Evolutionary conservation across 2,329 filamentous ascomycete species (phyloP).

Genomic region (Fusarium austroafricanum): DNA sequence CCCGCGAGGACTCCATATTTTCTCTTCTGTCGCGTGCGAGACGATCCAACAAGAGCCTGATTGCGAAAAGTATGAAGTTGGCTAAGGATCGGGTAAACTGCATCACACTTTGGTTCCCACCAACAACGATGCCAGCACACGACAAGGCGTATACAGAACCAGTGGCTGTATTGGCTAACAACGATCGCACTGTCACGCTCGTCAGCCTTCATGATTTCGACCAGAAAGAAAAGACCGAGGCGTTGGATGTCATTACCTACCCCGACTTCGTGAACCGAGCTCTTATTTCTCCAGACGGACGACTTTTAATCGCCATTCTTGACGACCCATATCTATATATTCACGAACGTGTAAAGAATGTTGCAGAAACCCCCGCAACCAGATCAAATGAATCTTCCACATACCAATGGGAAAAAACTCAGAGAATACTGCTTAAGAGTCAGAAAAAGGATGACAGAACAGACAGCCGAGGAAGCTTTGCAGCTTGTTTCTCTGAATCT

Average conservation of each 20-base stretch:
- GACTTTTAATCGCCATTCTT: slow-evolving; percentile 82
- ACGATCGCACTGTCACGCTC: slow-evolving; percentile 89
- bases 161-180: slow-evolving; percentile 85
- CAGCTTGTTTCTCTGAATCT: slow-evolving; percentile 79
- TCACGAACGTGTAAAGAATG: slow-evolving; percentile 68
- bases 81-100: slow-evolving; percentile 74
- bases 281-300: slow-evolving; percentile 90
- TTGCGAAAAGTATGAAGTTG: slow-evolving; percentile 65
- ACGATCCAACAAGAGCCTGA: slow-evolving; percentile 57
- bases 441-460: slow-evolving; percentile 66
- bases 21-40: slow-evolving; percentile 54
- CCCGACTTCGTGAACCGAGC: slow-evolving; percentile 93
- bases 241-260: slow-evolving; percentile 77
- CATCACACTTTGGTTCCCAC: slow-evolving; percentile 72
- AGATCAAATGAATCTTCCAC: slow-evolving; percentile 43
- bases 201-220: slow-evolving; percentile 76
- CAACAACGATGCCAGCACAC: slow-evolving; percentile 45
- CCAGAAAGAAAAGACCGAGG: slow-evolving; percentile 58
- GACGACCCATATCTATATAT: slow-evolving; percentile 90
- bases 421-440: slow-evolving; percentile 67
- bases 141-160: slow-evolving; percentile 60
- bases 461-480: slow-evolving; percentile 76
- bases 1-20: slow-evolving; percentile 51
- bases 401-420: slow-evolving; percentile 64
- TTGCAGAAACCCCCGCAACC: slow-evolving; percentile 43